phyloP scores from a whole-genome alignment of 2,329 filamentous ascomycete species.

The Teratosphaeria nubilosa region DNA sequence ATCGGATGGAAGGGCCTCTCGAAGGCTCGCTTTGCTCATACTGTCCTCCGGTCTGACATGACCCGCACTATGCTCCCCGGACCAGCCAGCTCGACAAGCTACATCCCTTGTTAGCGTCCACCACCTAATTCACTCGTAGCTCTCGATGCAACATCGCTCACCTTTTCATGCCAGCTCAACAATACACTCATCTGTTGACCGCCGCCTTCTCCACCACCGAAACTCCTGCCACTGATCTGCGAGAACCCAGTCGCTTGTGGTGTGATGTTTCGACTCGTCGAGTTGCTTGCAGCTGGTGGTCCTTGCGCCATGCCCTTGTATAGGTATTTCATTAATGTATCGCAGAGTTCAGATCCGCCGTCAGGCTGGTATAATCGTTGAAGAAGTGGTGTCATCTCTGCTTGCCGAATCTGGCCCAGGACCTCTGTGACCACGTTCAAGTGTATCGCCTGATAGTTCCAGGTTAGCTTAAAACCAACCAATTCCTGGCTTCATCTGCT shows the following conservation, averaged over 20 bases:
- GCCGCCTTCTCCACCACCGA: constrained; percentile 56
- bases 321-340: constrained; percentile 97
- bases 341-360: constrained; percentile 73
- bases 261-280: constrained; percentile 37
- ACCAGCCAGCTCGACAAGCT: constrained; percentile 83
- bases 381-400: constrained; percentile 86
- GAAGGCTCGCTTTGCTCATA: constrained; percentile 41
- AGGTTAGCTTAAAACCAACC: not conserved
- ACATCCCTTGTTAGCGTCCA: constrained; percentile 8
- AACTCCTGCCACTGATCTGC: constrained; percentile 47
- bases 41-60: constrained; percentile 93
- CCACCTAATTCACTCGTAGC: constrained; percentile 2
- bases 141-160: constrained; percentile 14
- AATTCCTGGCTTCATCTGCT: not conserved
- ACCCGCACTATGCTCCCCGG: constrained; percentile 80
- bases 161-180: constrained; percentile 96
- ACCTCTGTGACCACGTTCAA: constrained; percentile 84
- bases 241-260: constrained; percentile 83
- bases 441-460: constrained; percentile 59
- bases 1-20: not conserved
- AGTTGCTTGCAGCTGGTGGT: constrained; percentile 16
- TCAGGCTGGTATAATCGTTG: constrained; percentile 67
- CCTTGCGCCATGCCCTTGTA: constrained; percentile 71
- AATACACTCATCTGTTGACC: constrained; percentile 91
- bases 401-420: constrained; percentile 88